Percentiles rank a stretch among this genome's conserved stretches.
These are phyloP conservation scores for Sugiyamaella japonica DNA, from an alignment of 1,139 yeast genomes.

Conservation along the genomic window DNA sequence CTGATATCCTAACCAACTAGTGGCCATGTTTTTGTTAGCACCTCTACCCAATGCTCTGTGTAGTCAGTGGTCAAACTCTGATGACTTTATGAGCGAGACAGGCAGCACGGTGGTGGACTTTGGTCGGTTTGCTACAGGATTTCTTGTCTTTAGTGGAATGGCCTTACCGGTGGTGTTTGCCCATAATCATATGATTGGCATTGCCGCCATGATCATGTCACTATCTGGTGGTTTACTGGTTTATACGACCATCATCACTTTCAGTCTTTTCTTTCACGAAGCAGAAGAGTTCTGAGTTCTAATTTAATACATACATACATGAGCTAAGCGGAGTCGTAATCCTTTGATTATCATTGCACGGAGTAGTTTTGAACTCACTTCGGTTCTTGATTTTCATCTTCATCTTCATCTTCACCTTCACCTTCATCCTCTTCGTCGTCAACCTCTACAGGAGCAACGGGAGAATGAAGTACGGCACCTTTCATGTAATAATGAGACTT, in stretches of 20 bases:
- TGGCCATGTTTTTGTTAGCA: constrained; percentile 54
- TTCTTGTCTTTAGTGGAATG: constrained; percentile 65
- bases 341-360: too few relatives aligned
- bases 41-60: constrained; percentile 67
- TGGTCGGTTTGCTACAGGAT: constrained; percentile 69
- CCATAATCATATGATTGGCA: constrained; percentile 61
- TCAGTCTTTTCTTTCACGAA: constrained; percentile 68
- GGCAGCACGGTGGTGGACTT: constrained; percentile 51
- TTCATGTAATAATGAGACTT: constrained; percentile 76
- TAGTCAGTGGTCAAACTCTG: constrained; percentile 43
- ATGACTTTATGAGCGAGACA: constrained; percentile 52
- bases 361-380: not conserved
- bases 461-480: constrained; percentile 46
- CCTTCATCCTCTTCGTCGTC: constrained; percentile 30
- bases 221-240: constrained; percentile 69
- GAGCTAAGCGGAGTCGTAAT: too few relatives aligned
- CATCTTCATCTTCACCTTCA: constrained; percentile 30
- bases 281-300: constrained; percentile 52
- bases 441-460: constrained; percentile 34
- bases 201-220: constrained; percentile 61
- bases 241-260: constrained; percentile 70
- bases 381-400: constrained; percentile 3
- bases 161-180: constrained; percentile 64
- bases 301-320: constrained; percentile 10
- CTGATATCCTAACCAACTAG: constrained; percentile 26